Evolutionary conservation across 2,329 filamentous ascomycete genomes (phyloP), one percentile per base, ranked within the genome.

Genomic region (Amesomyces nigricolor): DNA sequence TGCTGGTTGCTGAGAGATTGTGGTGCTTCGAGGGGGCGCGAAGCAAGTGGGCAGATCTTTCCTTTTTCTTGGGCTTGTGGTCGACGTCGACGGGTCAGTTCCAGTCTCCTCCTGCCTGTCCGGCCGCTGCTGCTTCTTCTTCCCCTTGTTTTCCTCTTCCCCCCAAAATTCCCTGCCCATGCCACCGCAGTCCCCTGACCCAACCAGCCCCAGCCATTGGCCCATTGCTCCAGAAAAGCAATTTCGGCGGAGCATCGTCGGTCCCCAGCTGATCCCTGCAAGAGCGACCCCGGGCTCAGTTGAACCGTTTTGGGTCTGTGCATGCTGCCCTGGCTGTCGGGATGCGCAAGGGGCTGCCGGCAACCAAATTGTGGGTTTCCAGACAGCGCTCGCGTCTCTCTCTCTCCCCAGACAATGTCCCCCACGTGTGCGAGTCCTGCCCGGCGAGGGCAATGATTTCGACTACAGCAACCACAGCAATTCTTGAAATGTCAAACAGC

Each of bases 181-280:
- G 47, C 51, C 50, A 51, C 38, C 26, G 40, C 49, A 44, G 32
- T 46, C 35, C 51, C 54, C 48, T 52, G 47, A 37, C 48, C 49
- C 52, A 57, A 53, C 53, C 52, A 53, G 51, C 39, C 52, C 48
- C 54, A 58, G 52, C 57, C 49, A 54, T 62, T 61, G 51, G 58
- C 58, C 56, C 16, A n/a, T 47, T 52, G 57, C 57, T 56, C 11
- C 47, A 30, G 53, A 61, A 57, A 58, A 58, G 63, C 62, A 65
- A 65, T 65, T 65, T 64, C 61, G 16, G 58, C 58, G 59, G 54
- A 63, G 58, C 62, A 63, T 56, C 58, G 56, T 55, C 48, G 48
- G 62, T 54, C 58, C 56, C 61, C 58, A 60, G 61, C 60, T 57
- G 54, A 62, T 60, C 62, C 63, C 54, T 62, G 62, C 51, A 51